Percentiles rank a stretch among this genome's conserved stretches.
Evolutionary conservation across 306 rosid genomes (phyloP).

Genomic region (barrel medic (Medicago truncatula)): DNA sequence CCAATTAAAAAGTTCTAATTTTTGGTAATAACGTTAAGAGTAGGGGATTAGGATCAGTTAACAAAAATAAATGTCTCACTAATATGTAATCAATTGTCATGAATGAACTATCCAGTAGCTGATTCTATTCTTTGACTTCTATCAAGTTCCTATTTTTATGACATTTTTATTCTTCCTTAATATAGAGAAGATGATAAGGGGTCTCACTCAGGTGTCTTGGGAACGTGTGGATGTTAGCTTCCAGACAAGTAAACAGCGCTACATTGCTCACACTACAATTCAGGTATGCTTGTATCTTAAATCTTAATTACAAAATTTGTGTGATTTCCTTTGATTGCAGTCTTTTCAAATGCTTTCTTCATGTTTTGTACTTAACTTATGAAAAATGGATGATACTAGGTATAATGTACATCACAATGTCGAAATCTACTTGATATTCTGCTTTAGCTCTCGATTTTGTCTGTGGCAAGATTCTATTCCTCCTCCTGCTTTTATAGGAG

Average conservation of each 20-base stretch:
- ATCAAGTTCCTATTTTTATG: constrained; percentile 27
- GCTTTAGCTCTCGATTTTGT: neutral
- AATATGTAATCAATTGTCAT: neutral
- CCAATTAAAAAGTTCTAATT: too few species aligned
- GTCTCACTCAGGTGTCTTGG: constrained; percentile 88
- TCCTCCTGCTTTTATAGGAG: neutral
- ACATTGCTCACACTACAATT: constrained; percentile 90
- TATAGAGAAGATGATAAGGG: constrained; percentile 89
- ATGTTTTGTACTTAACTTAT: constrained; percentile 23
- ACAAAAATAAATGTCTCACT: neutral
- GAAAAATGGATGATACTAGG: constrained; percentile 4
- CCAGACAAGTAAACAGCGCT: constrained; percentile 75
- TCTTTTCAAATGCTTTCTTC: constrained; percentile 32
- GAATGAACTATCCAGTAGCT: constrained; percentile 4
- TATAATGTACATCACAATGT: neutral
- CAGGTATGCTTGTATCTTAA: constrained; percentile 60
- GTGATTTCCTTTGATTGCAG: constrained; percentile 26
- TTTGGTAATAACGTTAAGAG: too few species aligned
- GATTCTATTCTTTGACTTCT: constrained; percentile 13
- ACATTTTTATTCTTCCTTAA: constrained; percentile 30
- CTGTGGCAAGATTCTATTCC: neutral
- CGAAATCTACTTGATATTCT: neutral
- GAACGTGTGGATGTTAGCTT: constrained; percentile 96
- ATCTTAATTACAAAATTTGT: neutral
- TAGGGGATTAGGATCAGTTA: too few species aligned